Evolutionary conservation across 2,329 filamentous ascomycete genomes (phyloP).

Genomic region (Colletotrichum lupini): DNA sequence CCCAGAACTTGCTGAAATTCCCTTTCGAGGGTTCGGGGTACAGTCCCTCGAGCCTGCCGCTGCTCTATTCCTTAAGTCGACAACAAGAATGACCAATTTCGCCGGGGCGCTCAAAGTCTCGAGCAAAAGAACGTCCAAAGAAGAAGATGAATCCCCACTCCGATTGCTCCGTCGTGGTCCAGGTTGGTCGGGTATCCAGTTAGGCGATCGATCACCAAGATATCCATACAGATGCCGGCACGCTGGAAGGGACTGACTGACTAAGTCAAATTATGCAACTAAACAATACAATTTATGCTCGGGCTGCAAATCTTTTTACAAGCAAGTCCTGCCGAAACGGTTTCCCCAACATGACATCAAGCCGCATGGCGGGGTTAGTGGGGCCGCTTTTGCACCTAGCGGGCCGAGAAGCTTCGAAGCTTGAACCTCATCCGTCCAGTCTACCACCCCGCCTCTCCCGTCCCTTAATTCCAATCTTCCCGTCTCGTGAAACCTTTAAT

Average conservation of each 20-base stretch:
- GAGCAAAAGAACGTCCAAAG: not conserved
- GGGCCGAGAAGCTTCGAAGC: conserved; percentile 4
- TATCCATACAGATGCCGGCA: too few species aligned
- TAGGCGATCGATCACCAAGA: not conserved
- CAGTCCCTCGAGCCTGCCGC: not conserved
- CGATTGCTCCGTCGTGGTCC: not conserved
- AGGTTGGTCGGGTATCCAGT: not conserved
- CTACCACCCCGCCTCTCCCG: too few species aligned
- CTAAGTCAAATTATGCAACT: not conserved
- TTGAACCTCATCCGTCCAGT: not conserved
- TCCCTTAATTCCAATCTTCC: not conserved
- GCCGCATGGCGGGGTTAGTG: conserved; percentile 34
- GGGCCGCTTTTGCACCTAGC: conserved; percentile 7
- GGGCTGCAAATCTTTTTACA: not conserved
- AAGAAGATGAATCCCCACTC: not conserved
- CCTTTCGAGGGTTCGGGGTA: not conserved
- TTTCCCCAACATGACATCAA: conserved; percentile 33
- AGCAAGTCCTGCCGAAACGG: conserved; percentile 31
- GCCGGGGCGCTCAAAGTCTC: not conserved
- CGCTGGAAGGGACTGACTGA: not conserved
- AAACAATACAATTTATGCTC: not conserved
- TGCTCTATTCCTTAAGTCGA: not conserved
- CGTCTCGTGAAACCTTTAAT: not conserved
- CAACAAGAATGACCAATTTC: not conserved
- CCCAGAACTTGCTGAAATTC: too few species aligned